Base-by-base conservation (phyloP, 129 eudicot species). In the Artemisia tridentata region DNA sequence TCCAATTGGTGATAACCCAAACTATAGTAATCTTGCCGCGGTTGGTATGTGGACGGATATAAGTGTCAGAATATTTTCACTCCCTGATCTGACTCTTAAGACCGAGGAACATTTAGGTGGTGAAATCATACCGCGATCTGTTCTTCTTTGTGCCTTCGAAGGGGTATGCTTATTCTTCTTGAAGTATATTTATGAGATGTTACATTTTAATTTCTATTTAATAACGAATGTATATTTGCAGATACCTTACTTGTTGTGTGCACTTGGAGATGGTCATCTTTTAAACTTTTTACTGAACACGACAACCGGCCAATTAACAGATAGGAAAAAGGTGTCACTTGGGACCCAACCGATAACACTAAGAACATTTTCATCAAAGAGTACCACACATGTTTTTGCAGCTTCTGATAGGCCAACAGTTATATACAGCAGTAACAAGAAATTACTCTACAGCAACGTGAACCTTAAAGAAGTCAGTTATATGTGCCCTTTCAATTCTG, bases 41-140 rank as follows among this genome's bases (percentile, higher is more conserved):
- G 99, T 93, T 81, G 99, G 99, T 71, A 90, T 93, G 99, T 93
- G 99, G 99, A 93, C 96, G 1, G 97, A 89, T 75, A 93, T 93
- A 38, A 90, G 96, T 73, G 97, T 93, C 53, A 80, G 83, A 57
- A 86, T 87, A 63, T 90, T 81, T 82, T 93, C 97, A 16, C 99
- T 93, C 57, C 96, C 99, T 2, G 99, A 87, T 60, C 84, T 93
- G 43, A 88, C 84, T 75, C 88, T 84, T 27, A 75, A 85, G 21
- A 90, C 96, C 13, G 89, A 93, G 84, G 97, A 90, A 80, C 84
- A 74, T 34, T 72, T 93, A 81, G 98, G 99, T 78, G 99, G 99
- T 23, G 99, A 93, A 76, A 93, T 93, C 10, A 93, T 93, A 57
- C 97, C 99, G 19, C 93, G 99, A 2, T 93, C 99, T 45, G 99